phyloP scores from a whole-genome alignment of 441 rosid genomes.

The Gossypium trilobum region DNA sequence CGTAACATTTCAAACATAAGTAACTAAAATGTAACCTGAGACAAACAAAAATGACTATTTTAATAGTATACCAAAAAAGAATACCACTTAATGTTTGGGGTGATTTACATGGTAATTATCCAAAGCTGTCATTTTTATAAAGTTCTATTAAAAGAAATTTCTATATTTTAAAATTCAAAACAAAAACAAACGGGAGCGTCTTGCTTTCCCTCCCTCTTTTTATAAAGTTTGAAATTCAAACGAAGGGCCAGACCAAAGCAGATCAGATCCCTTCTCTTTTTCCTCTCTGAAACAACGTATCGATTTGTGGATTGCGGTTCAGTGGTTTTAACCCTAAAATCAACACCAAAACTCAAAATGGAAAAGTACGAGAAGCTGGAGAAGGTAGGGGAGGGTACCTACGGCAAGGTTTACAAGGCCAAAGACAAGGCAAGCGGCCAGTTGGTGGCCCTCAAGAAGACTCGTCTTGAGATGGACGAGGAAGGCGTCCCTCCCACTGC shows the following conservation, averaged over 20 bases:
- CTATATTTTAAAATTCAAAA: conserved; percentile 6
- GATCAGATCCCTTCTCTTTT: background rate
- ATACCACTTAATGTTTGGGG: no score
- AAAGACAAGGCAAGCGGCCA: conserved; percentile 67
- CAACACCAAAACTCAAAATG: conserved; percentile 27
- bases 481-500: conserved; percentile 96
- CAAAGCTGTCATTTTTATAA: no score
- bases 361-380: conserved; percentile 91
- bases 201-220: background rate
- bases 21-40: no score
- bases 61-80: no score
- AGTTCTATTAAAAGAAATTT: no score
- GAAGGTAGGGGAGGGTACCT: conserved; percentile 89
- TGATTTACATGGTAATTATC: no score
- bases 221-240: background rate
- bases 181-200: background rate
- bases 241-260: no score
- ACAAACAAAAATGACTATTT: no score
- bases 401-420: conserved; percentile 94
- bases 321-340: background rate
- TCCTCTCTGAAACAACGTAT: background rate
- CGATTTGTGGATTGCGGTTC: conserved; percentile 8
- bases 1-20: no score
- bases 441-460: conserved; percentile 77
- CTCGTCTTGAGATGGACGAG: conserved; percentile 90